Evolutionary conservation across 2,329 filamentous ascomycete genomes (phyloP), one percentile per base, ranked within the genome.

Genomic region (Claviceps maximensis): DNA sequence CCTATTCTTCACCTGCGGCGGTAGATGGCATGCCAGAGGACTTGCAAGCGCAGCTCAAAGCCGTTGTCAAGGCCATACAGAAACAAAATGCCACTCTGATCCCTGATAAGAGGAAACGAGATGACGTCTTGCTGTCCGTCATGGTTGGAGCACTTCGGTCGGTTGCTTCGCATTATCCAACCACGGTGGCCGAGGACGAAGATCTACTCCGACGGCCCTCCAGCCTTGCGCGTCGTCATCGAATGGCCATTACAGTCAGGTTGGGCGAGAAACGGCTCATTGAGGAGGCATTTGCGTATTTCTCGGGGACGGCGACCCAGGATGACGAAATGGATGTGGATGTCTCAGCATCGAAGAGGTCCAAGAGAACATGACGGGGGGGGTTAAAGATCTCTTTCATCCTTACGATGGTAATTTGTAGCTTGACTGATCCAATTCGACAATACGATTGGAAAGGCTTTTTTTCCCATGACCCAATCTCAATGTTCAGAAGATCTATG

Each of bases 241-340:
- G 68, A 45, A 86, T 86, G 81, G 86, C 86, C 0, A 61, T 82
- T 23, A 70, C 78, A 50, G 84, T 89, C 38, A 77, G 87, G 55
- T 67, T 83, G 2, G 87, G 86, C 15, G 87, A 91, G 67, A 89
- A 89, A 65, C 74, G 75, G 58, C 71, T 90, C 6, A 63, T 89
- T 25, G 67, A 73, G 53, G 74, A 80, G 60, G 72, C 81, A 1
- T 71, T 77, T 54, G 58, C 56, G 12, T 59, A 67, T 15, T 57
- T 67, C 3, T 48, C 67, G 65, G 57, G 23, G 29, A 41, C 63
- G 42, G 27, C 51, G 23, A 55, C 71, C 21, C 53, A 53, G 23
- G 50, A 50, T 19, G 38, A 50, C n/a, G 38, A 46, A 12, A 21
- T 36, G 9, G 62, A 63, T 25, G 57, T 58, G 9, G 53, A 60